These are phyloP conservation scores for Wickerhamiella allomyrinae DNA, from an alignment of 805 yeast species.

Conservation along the genomic window DNA sequence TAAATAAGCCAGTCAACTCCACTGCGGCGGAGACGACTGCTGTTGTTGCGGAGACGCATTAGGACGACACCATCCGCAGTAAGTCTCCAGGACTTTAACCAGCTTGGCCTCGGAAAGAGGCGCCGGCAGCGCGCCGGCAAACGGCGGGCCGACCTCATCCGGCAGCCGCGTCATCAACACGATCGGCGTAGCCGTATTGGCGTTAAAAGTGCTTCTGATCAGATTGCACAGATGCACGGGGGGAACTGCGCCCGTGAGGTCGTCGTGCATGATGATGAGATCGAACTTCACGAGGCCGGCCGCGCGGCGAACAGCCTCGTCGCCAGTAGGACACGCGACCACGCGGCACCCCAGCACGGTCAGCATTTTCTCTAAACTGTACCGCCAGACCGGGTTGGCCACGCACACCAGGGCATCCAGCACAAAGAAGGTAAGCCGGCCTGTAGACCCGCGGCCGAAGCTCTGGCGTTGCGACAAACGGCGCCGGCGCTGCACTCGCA, in stretches of 20 bases:
- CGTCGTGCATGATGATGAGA: conserved; percentile 55
- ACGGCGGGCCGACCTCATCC: conserved; percentile 27
- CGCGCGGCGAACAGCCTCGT: conserved; percentile 66
- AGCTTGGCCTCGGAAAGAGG: conserved; percentile 37
- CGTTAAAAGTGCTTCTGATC: conserved; percentile 61
- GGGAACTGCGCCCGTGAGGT: conserved; percentile 29
- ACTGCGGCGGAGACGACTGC: too few relatives aligned
- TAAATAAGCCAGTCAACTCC: too few relatives aligned
- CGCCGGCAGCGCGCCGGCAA: conserved; percentile 60
- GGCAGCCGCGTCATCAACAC: conserved; percentile 55
- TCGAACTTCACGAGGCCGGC: conserved; percentile 78
- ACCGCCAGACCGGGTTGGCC: conserved; percentile 71
- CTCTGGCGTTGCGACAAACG: conserved; percentile 28
- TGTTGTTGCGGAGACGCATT: neutral
- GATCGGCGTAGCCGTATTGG: conserved; percentile 65
- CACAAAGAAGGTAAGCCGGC: neutral
- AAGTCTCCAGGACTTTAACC: conserved; percentile 12
- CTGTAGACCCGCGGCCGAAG: neutral
- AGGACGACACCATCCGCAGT: neutral
- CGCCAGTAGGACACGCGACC: conserved; percentile 62
- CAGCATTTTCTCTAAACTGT: conserved; percentile 46
- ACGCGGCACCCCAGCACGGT: conserved; percentile 67
- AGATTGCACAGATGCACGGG: conserved; percentile 63
- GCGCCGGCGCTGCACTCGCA: conserved; percentile 40
- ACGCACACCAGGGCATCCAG: conserved; percentile 62